Conservation (phyloP, 2,329 filamentous ascomycete genomes). For the Pseudogymnoascus sp. region DNA sequence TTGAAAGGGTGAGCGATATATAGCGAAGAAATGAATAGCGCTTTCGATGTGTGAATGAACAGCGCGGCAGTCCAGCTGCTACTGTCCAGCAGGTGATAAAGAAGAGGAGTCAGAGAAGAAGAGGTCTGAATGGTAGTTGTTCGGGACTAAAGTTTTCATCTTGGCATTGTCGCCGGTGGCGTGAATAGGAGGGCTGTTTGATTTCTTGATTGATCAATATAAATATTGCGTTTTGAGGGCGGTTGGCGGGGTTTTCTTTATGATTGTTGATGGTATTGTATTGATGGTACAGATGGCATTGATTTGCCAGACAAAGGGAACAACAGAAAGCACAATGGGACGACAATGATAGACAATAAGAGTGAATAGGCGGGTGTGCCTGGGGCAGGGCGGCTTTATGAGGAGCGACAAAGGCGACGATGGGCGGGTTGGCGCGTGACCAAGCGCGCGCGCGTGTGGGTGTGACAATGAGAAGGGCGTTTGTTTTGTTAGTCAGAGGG, state of each 20-base stretch:
- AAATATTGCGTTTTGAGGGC: not conserved
- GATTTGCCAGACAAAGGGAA: not conserved
- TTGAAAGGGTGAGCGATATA: not conserved
- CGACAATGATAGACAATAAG: not conserved
- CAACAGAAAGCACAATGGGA: not conserved
- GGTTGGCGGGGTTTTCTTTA: not conserved
- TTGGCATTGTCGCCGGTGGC: slow-evolving; percentile 1
- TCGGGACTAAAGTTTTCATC: slow-evolving; percentile 4
- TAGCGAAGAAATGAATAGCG: slow-evolving; percentile 6
- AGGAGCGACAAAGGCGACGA: not conserved
- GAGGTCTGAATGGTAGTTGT: slow-evolving; percentile 5
- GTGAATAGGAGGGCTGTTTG: not conserved
- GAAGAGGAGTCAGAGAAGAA: not conserved
- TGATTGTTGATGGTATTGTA: not conserved
- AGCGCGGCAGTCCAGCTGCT: slow-evolving; percentile 1
- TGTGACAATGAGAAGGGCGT: slow-evolving; percentile 1
- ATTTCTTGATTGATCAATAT: not conserved
- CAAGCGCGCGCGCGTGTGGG: not conserved
- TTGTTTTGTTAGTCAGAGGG: not conserved
- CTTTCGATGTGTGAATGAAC: slow-evolving; percentile 1
- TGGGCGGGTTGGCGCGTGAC: not conserved
- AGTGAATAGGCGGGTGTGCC: not conserved
- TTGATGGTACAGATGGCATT: not conserved
- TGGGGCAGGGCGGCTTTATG: not conserved
- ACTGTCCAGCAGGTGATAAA: slow-evolving; percentile 6